phyloP scores from a whole-genome alignment of 306 rosid genomes.

The Datisca glomerata region DNA sequence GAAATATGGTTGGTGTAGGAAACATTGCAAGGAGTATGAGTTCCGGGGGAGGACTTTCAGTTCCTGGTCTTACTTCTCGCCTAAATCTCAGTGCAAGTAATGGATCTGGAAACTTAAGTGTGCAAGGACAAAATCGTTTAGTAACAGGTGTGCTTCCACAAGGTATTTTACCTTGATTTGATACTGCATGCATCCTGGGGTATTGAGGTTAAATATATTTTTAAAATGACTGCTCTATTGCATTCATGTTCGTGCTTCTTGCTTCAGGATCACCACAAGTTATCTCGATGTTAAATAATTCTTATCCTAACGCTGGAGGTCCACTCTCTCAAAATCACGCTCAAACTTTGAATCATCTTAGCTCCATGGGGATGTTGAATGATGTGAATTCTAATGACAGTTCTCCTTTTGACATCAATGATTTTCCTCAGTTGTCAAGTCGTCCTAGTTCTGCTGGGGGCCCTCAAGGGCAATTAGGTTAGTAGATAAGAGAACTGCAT shows the following conservation, averaged over 20 bases:
- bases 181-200: no score
- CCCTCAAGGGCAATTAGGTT: conserved; percentile 94
- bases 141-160: conserved; percentile 87
- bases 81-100: conserved; percentile 58
- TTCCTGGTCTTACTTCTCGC: conserved; percentile 87
- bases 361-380: conserved; percentile 87
- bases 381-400: conserved; percentile 71
- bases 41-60: conserved; percentile 77
- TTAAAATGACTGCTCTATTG: no score
- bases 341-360: conserved; percentile 60
- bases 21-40: conserved; percentile 63
- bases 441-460: conserved; percentile 99
- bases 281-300: conserved; percentile 75
- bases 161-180: conserved; percentile 35
- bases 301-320: conserved; percentile 92
- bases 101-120: conserved; percentile 72
- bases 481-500: conserved; percentile 5
- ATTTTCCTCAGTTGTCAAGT: conserved; percentile 81
- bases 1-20: conserved; percentile 93
- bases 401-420: conserved; percentile 87
- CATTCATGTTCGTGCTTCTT: no score
- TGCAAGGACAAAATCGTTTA: conserved; percentile 88
- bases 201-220: no score
- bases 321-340: conserved; percentile 77
- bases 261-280: conserved; percentile 87